These are phyloP conservation scores for Gamsiella multidivaricata DNA, from an alignment of 192 early-diverging fungal species.

Conservation along the genomic window DNA sequence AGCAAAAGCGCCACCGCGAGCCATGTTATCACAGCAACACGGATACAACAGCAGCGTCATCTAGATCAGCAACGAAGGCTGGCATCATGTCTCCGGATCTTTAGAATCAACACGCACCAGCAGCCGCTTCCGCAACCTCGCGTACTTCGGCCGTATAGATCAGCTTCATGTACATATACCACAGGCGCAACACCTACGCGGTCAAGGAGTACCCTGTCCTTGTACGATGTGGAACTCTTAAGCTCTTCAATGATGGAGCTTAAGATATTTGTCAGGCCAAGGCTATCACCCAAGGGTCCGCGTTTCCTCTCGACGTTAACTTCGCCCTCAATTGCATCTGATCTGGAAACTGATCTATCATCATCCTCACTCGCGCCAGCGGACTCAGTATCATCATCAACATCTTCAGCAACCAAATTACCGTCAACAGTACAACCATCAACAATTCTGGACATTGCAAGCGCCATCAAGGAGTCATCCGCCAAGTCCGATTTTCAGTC, in stretches of 20 bases:
- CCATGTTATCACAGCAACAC: background rate
- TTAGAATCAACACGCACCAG: constrained; percentile 8
- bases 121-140: constrained; percentile 1
- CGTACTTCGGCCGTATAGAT: constrained; percentile 3
- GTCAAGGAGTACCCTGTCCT: too few relatives aligned
- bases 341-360: constrained; percentile 10
- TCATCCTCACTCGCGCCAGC: background rate
- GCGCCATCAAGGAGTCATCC: background rate
- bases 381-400: background rate
- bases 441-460: background rate
- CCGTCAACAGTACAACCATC: background rate
- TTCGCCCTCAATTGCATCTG: constrained; percentile 13
- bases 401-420: background rate
- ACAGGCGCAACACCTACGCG: background rate
- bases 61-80: constrained; percentile 4
- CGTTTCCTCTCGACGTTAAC: constrained; percentile 9
- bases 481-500: constrained; percentile 24
- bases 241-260: background rate
- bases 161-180: constrained; percentile 18
- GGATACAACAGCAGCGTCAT: constrained; percentile 13
- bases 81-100: constrained; percentile 12
- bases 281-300: background rate
- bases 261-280: background rate
- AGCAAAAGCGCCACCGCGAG: background rate
- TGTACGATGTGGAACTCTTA: background rate